Conservation (phyloP, 306 rosid genomes). For the Albizia julibrissin region DNA sequence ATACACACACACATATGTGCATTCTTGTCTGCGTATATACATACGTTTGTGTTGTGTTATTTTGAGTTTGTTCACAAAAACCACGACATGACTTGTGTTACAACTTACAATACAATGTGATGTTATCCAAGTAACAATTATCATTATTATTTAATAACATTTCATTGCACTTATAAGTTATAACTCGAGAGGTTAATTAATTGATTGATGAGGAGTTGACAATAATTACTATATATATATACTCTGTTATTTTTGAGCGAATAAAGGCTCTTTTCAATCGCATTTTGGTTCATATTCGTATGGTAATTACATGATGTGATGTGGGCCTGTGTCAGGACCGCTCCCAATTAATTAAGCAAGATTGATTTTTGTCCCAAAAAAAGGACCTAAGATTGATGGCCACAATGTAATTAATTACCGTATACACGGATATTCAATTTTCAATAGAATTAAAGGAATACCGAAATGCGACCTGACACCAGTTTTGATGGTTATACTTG, state of each 20-base stretch:
- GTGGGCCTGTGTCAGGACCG: not conserved
- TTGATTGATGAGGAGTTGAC: too few relatives aligned
- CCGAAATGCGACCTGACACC: not conserved
- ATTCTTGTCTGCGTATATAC: too few relatives aligned
- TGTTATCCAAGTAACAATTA: not conserved
- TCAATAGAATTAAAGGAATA: not conserved
- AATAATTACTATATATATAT: too few relatives aligned
- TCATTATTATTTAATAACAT: conserved; percentile 2
- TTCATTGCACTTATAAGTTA: not conserved
- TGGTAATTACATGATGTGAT: not conserved
- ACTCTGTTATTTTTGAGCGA: not conserved
- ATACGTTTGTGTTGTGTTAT: not conserved
- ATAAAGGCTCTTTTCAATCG: not conserved
- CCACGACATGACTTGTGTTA: not conserved
- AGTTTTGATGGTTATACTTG: not conserved
- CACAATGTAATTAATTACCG: not conserved
- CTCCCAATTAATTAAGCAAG: not conserved
- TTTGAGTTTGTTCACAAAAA: not conserved
- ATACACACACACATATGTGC: too few relatives aligned
- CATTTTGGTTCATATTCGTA: not conserved
- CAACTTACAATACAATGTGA: not conserved
- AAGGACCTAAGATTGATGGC: not conserved
- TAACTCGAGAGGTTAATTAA: too few relatives aligned
- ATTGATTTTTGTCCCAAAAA: too few relatives aligned
- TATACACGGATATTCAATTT: not conserved